phyloP scores from a whole-genome alignment of 208 protist species.

The Leishmania guyanensis region DNA sequence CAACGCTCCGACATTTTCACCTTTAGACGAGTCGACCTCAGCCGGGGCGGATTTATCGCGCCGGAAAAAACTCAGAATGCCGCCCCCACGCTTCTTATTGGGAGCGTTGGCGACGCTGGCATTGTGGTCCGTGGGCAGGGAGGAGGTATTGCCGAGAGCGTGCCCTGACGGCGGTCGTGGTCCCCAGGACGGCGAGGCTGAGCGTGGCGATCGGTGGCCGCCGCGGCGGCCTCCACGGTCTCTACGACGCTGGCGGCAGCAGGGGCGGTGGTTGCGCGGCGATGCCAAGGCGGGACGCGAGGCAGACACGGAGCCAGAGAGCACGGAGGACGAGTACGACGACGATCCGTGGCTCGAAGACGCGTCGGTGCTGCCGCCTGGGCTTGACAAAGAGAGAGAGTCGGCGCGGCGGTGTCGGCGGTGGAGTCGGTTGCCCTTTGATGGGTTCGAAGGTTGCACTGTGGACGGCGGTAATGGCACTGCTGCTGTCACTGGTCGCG shows the following conservation, averaged over 20 bases:
- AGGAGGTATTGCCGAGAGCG: neutral
- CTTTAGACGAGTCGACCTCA: neutral
- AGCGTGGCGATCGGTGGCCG: slow-evolving; percentile 2
- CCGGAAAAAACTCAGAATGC: slow-evolving; percentile 22
- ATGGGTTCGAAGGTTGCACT: slow-evolving; percentile 1
- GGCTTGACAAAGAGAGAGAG: slow-evolving; percentile 1
- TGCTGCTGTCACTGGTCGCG: neutral
- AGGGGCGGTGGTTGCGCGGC: slow-evolving; percentile 1
- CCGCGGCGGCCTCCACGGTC: slow-evolving; percentile 4
- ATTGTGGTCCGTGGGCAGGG: neutral
- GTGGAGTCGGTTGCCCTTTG: slow-evolving; percentile 15
- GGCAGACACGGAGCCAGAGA: slow-evolving; percentile 1
- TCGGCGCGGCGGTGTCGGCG: slow-evolving; percentile 9
- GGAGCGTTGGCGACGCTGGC: neutral
- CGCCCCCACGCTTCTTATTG: slow-evolving; percentile 19
- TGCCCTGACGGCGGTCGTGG: neutral
- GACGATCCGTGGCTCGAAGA: neutral
- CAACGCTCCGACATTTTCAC: neutral
- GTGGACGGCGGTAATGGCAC: neutral
- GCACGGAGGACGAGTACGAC: slow-evolving; percentile 5
- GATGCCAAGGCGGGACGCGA: slow-evolving; percentile 7
- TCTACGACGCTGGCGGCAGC: slow-evolving; percentile 2
- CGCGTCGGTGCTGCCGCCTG: neutral
- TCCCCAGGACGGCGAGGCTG: neutral
- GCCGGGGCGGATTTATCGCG: slow-evolving; percentile 12